Conservation (phyloP, 257 asterid species). For the Solanum raphanifolium region DNA sequence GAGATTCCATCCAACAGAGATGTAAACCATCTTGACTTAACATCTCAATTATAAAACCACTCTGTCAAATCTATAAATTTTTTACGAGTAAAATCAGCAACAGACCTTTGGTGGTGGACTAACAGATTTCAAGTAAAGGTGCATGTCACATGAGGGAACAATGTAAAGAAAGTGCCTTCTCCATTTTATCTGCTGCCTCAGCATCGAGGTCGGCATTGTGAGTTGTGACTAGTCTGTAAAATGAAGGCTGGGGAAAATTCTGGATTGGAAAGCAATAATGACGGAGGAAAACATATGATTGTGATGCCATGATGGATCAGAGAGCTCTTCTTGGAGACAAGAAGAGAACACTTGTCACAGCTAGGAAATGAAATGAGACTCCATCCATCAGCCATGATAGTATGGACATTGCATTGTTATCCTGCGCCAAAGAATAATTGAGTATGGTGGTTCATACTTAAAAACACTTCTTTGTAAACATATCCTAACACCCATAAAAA, state of each 20-base stretch:
- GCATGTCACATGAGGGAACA: constrained; percentile 48
- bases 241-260: constrained; percentile 50
- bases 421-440: constrained; percentile 88
- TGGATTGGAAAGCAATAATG: constrained; percentile 51
- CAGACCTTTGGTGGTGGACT: constrained; percentile 59
- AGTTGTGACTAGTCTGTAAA: constrained; percentile 34
- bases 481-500: constrained; percentile 37
- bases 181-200: constrained; percentile 52
- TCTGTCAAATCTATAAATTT: constrained; percentile 26
- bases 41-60: constrained; percentile 28
- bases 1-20: constrained; percentile 7
- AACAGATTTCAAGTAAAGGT: constrained; percentile 51
- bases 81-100: constrained; percentile 40
- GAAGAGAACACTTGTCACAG: constrained; percentile 47
- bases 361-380: constrained; percentile 54
- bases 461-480: constrained; percentile 22
- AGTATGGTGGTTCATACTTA: constrained; percentile 46
- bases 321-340: constrained; percentile 46
- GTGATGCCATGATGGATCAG: constrained; percentile 59
- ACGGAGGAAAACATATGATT: constrained; percentile 44
- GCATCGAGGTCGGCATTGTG: constrained; percentile 41
- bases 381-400: constrained; percentile 52
- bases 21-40: constrained; percentile 20
- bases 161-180: constrained; percentile 43
- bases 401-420: constrained; percentile 36